These are phyloP conservation scores for Hanseniaspora singularis DNA, from an alignment of 805 yeast genomes.

Conservation along the genomic window DNA sequence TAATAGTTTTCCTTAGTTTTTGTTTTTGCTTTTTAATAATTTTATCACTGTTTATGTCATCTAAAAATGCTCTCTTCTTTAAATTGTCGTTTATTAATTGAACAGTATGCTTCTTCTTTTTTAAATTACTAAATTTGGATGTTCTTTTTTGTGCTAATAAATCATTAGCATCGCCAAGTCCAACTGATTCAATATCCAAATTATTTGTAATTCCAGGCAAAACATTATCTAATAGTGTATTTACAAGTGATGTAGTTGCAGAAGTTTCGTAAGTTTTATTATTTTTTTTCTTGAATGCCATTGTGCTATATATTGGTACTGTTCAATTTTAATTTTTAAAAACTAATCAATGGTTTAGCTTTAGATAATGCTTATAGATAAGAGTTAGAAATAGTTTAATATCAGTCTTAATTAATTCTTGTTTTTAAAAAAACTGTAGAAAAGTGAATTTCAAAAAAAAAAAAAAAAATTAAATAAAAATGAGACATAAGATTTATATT, in stretches of 20 bases:
- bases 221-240: constrained; percentile 12
- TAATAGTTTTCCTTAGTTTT: constrained; percentile 24
- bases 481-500: too few species aligned
- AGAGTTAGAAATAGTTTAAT: too few species aligned
- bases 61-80: constrained; percentile 27
- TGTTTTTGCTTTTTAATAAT: constrained; percentile 29
- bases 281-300: constrained; percentile 2
- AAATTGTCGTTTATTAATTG: constrained; percentile 31
- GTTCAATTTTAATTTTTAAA: too few species aligned
- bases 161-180: constrained; percentile 34
- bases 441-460: too few species aligned
- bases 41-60: constrained; percentile 28
- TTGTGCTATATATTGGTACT: neutral
- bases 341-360: too few species aligned
- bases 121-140: constrained; percentile 9
- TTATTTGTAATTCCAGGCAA: constrained; percentile 20
- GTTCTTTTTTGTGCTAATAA: constrained; percentile 19
- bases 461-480: too few species aligned
- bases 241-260: constrained; percentile 9
- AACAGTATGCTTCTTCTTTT: constrained; percentile 27
- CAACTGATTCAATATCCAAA: constrained; percentile 30
- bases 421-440: too few species aligned
- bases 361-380: too few species aligned
- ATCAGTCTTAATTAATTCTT: too few species aligned
- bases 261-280: neutral